Percentiles rank a stretch among this genome's conserved stretches.
Conservation (phyloP, 108 stramenopile genomes). For the Asterionellopsis glacialis region DNA sequence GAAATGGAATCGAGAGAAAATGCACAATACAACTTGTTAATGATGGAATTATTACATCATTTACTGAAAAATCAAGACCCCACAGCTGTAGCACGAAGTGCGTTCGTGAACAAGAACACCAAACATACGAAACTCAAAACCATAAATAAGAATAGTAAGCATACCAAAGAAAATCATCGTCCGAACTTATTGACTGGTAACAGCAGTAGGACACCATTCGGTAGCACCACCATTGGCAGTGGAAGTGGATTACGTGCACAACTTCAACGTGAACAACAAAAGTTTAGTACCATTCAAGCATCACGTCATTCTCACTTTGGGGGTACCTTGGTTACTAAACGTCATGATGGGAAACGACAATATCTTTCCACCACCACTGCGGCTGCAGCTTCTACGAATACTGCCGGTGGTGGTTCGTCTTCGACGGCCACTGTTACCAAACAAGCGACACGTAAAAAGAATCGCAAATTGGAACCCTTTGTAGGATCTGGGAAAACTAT, state of each 20-base stretch:
- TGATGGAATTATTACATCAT: conserved; percentile 83
- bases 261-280: conserved; percentile 52
- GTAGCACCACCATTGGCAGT: background rate
- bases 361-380: conserved; percentile 41
- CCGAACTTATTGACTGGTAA: too few relatives aligned
- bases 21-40: conserved; percentile 73
- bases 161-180: too few relatives aligned
- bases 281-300: conserved; percentile 13
- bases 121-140: background rate
- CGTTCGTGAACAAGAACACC: background rate
- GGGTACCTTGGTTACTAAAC: conserved; percentile 59
- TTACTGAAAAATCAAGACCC: conserved; percentile 63
- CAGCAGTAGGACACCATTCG: too few relatives aligned
- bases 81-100: conserved; percentile 25
- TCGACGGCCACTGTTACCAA: background rate
- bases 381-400: conserved; percentile 8
- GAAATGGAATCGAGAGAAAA: conserved; percentile 78
- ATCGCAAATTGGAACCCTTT: conserved; percentile 57
- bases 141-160: background rate
- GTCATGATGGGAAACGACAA: conserved; percentile 33
- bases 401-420: background rate
- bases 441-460: conserved; percentile 6
- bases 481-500: conserved; percentile 51
- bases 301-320: conserved; percentile 81
- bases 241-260: conserved; percentile 14